Base-by-base conservation (phyloP, 1,139 yeast species). In the Hyphopichia khmerensis region DNA sequence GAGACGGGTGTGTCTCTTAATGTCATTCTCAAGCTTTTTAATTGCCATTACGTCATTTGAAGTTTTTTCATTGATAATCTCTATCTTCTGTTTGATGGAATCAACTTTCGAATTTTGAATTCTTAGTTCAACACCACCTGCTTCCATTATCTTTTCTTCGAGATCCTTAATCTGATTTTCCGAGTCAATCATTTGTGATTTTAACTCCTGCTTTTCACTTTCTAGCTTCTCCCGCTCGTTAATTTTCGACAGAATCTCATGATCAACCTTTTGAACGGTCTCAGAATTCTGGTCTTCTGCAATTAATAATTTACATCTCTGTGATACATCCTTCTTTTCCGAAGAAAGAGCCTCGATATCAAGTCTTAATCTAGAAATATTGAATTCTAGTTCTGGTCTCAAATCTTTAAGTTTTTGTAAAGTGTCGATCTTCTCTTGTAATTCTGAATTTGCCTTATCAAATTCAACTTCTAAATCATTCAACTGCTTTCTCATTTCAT, bases 101-200 rank as follows among this genome's bases (percentile, higher is more conserved):
- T 84, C 93, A 11, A 93, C 96, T 54, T 82, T 86, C 1, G 95
- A 79, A 50, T 82, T 87, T 55, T 90, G 96, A 48, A 87, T 64
- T 43, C 91, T 82, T 49, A 93, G 72, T 48, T 84, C 84, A 11
- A 87, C 84, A 49, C 99, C 99, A 42, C 99, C 99, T 41, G 90
- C 86, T 45, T 87, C 85, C 87, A 91, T 81, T 31, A 95, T 88
- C 56, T 84, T 76, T 44, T 84, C 88, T 52, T 89, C 91, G 7
- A 90, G 65, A 0, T 55, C 70, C 13, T 74, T 70, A 36, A 91
- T 86, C 44, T 77, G 73, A 8, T 64, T 56, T 48, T 87, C 91
- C 19, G 84, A 65, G 17, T 77, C 82, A 32, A 69, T 63, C 56
- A 90, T 81, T 53, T 81, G 80, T 1, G 68, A 64, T 50, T 77